phyloP scores from a whole-genome alignment of 139 green algal genomes.

The Zygnema circumcarinatum region DNA sequence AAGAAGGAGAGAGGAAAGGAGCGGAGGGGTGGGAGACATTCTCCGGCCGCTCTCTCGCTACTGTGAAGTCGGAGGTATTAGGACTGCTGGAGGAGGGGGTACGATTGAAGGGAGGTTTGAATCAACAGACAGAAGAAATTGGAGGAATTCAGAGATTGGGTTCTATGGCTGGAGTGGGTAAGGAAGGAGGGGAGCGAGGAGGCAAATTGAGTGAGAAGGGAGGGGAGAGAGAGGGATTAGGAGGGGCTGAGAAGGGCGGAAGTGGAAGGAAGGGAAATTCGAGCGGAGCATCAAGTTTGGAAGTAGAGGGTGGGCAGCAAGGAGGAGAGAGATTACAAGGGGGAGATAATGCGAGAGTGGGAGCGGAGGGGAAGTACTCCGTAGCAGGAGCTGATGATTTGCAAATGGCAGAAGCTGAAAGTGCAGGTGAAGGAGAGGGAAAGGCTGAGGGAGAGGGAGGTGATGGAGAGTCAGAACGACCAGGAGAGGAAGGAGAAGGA shows the following conservation, averaged over 20 bases:
- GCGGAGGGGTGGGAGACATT: background rate
- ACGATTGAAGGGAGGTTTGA: background rate
- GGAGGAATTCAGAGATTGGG: background rate
- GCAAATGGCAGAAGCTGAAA: constrained; percentile 1
- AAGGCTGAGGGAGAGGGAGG: background rate
- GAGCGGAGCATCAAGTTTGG: no score
- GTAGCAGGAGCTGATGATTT: no score
- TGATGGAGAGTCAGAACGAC: background rate
- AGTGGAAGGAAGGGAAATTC: no score
- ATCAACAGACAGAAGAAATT: background rate
- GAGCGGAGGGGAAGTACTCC: no score
- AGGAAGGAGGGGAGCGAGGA: no score
- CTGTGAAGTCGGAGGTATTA: background rate
- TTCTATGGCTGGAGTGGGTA: no score
- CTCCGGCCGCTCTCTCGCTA: background rate
- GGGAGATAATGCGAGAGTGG: no score
- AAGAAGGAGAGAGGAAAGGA: background rate
- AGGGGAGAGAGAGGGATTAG: no score
- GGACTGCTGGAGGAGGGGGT: background rate
- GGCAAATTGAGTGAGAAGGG: no score
- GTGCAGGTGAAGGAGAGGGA: constrained; percentile 15
- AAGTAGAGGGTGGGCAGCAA: no score
- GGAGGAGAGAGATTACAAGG: no score
- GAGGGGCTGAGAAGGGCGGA: no score
- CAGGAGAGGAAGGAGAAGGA: background rate